phyloP scores from a whole-genome alignment of 2,329 filamentous ascomycete genomes.

The Ophiocordyceps camponoti-floridani region DNA sequence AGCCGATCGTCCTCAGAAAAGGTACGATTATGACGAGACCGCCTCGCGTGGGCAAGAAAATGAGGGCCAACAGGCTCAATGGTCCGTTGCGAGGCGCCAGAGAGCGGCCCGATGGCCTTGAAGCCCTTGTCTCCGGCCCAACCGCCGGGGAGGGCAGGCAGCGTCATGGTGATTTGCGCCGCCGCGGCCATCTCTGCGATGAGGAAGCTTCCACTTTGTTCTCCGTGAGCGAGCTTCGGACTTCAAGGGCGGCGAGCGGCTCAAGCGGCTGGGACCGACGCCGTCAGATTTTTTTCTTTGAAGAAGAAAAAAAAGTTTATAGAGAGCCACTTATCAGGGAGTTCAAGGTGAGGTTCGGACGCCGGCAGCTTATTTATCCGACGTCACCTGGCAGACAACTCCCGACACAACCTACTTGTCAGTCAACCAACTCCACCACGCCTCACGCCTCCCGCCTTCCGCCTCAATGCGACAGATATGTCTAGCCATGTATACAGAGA shows the following conservation, averaged over 20 bases:
- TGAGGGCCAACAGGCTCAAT: slow-evolving; percentile 94
- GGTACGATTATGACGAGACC: slow-evolving; percentile 89
- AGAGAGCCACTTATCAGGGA: not conserved
- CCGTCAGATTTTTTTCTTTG: not conserved
- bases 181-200: slow-evolving; percentile 41
- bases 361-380: not conserved
- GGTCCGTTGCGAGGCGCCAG: slow-evolving; percentile 62
- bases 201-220: not conserved
- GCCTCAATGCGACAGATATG: slow-evolving; percentile 20
- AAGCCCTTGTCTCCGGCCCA: slow-evolving; percentile 88
- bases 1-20: slow-evolving; percentile 98
- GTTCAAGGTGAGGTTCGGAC: not conserved
- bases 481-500: slow-evolving; percentile 64
- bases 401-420: not conserved
- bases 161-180: slow-evolving; percentile 40
- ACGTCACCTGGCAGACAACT: not conserved
- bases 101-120: slow-evolving; percentile 64
- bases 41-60: slow-evolving; percentile 92
- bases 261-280: not conserved
- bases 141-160: slow-evolving; percentile 60
- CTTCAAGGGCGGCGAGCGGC: not conserved
- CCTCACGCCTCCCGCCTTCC: not conserved
- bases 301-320: slow-evolving; percentile 1
- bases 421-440: not conserved
- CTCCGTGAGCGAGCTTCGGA: not conserved